A percentile compares a stretch with the other conserved stretches of the same genome.
phyloP scores from a whole-genome alignment of 495 filamentous ascomycete genomes.

The Penicillium manginii region DNA sequence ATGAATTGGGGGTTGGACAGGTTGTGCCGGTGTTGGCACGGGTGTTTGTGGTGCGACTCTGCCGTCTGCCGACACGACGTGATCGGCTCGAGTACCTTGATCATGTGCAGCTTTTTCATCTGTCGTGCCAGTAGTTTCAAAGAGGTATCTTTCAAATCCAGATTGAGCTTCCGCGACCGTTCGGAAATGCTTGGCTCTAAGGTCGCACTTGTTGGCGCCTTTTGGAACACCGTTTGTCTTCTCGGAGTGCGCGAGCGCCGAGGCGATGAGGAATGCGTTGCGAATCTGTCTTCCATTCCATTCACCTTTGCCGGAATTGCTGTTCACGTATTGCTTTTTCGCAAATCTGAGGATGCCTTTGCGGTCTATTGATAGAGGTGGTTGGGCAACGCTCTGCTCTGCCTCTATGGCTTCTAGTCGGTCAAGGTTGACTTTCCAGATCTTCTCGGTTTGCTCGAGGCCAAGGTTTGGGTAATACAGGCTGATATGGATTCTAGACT shows the following conservation, averaged over 20 bases:
- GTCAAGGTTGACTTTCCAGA: conserved; percentile 1
- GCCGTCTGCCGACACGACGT: background rate
- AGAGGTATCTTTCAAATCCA: conserved; percentile 6
- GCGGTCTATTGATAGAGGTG: background rate
- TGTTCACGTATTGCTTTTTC: conserved; percentile 1
- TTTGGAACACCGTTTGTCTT: background rate
- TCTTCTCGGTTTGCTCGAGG: background rate
- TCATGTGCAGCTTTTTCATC: conserved; percentile 1
- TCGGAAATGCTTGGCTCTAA: conserved; percentile 2
- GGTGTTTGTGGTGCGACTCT: background rate
- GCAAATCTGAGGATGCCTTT: conserved; percentile 1
- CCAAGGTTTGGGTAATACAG: conserved; percentile 20
- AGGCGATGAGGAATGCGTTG: conserved; percentile 13
- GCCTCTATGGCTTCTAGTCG: background rate
- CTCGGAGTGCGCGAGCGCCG: conserved; percentile 3
- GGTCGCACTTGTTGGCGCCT: background rate
- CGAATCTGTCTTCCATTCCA: conserved; percentile 16
- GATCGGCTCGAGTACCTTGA: background rate
- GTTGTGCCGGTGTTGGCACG: background rate
- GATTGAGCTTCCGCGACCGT: background rate
- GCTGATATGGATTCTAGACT: conserved; percentile 53
- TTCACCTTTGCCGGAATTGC: background rate
- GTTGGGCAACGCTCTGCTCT: background rate
- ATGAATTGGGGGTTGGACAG: background rate
- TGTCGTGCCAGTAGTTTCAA: background rate